phyloP scores from a whole-genome alignment of 202 grass and related monocot genomes.

The Panicum hallii region DNA sequence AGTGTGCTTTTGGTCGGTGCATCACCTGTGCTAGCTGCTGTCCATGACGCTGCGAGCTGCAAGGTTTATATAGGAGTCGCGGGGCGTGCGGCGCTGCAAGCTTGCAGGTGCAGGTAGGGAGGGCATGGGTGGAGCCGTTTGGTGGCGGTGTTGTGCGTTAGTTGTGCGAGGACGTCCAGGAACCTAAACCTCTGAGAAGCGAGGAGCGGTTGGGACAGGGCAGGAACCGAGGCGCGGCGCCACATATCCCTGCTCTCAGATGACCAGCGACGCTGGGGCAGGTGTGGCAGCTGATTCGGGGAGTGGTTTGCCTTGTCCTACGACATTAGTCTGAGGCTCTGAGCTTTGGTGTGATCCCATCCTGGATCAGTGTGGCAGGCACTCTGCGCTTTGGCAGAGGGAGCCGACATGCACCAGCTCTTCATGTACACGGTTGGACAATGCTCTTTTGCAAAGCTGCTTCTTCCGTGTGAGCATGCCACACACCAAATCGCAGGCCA shows the following conservation, averaged over 20 bases:
- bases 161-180: slow-evolving; percentile 30
- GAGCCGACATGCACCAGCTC: background rate
- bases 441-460: too few species aligned
- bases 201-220: slow-evolving; percentile 41
- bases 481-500: background rate
- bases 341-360: too few species aligned
- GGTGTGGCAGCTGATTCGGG: background rate
- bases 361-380: background rate
- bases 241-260: background rate
- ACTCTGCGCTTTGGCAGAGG: too few species aligned
- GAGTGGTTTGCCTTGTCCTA: background rate
- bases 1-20: background rate
- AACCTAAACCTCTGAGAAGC: slow-evolving; percentile 52
- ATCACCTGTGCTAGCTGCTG: background rate
- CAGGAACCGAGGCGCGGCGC: background rate
- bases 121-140: slow-evolving; percentile 52
- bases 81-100: background rate
- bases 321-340: background rate
- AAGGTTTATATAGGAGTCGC: slow-evolving; percentile 44
- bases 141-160: slow-evolving; percentile 27
- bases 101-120: background rate
- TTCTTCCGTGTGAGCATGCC: background rate
- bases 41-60: slow-evolving; percentile 2
- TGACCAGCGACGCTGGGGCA: background rate
- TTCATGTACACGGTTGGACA: background rate